Percentiles rank a stretch among this genome's conserved stretches.
Evolutionary conservation across 495 filamentous ascomycete species (phyloP).

Genomic region (Hypoxylon cercidicola): DNA sequence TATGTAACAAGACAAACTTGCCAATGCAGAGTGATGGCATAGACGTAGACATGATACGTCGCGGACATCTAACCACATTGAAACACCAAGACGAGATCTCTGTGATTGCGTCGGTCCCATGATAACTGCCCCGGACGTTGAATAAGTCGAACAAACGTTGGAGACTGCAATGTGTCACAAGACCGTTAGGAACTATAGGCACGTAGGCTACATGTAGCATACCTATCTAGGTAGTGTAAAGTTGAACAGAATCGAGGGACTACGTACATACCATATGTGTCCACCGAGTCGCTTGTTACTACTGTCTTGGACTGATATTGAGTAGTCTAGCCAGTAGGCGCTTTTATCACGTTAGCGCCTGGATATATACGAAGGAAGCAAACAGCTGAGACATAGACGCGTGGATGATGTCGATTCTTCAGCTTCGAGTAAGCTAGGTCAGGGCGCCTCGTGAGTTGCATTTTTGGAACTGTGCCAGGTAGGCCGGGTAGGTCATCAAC

Average conservation of each 20-base stretch:
- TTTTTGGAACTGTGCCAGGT: constrained; percentile 12
- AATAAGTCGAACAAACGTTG: constrained; percentile 9
- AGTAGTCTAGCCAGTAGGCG: not conserved
- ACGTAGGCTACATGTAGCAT: constrained; percentile 13
- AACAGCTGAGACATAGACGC: constrained; percentile 22
- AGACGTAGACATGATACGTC: not conserved
- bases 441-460: constrained; percentile 27
- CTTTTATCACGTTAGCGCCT: constrained; percentile 1
- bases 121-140: not conserved
- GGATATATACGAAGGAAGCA: not conserved
- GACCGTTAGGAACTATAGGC: constrained; percentile 25
- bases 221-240: constrained; percentile 13
- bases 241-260: constrained; percentile 22
- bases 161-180: constrained; percentile 19
- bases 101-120: constrained; percentile 8
- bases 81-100: constrained; percentile 15
- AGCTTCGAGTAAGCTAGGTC: not conserved
- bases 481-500: not conserved
- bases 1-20: constrained; percentile 2
- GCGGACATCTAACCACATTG: constrained; percentile 14
- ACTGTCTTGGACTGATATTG: constrained; percentile 22
- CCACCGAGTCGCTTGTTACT: constrained; percentile 28
- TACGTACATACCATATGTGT: not conserved
- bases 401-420: not conserved
- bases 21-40: constrained; percentile 20